phyloP scores from a whole-genome alignment of 2,329 filamentous ascomycete genomes.

The Penicillium polonicum region DNA sequence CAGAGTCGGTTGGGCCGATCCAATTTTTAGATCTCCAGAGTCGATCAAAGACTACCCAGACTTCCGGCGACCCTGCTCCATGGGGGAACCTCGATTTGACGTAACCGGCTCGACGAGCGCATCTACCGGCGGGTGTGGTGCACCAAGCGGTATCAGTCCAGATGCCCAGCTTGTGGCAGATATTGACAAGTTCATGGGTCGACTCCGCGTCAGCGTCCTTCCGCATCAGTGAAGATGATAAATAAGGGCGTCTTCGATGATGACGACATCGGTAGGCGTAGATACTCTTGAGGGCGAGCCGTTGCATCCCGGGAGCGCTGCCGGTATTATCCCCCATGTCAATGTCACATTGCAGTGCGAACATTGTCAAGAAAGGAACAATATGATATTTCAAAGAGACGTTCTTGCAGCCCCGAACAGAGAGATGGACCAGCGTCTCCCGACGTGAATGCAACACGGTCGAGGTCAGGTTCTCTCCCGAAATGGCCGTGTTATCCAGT shows the following conservation, averaged over 20 bases:
- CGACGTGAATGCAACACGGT: conserved; percentile 55
- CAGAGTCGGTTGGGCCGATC: conserved; percentile 47
- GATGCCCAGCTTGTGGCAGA: conserved; percentile 58
- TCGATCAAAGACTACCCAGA: conserved; percentile 63
- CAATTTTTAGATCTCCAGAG: conserved; percentile 61
- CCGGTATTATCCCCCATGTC: conserved; percentile 44
- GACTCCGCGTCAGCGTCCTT: conserved; percentile 61
- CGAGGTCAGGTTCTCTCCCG: conserved; percentile 56
- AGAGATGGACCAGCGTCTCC: conserved; percentile 58
- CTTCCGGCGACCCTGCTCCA: conserved; percentile 50
- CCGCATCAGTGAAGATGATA: conserved; percentile 54
- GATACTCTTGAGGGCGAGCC: conserved; percentile 57
- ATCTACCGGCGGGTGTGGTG: conserved; percentile 57
- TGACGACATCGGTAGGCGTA: conserved; percentile 64
- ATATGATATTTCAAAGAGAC: conserved; percentile 65
- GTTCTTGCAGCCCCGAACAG: conserved; percentile 63
- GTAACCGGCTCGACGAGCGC: conserved; percentile 57
- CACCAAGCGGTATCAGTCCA: conserved; percentile 64
- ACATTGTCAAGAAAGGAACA: conserved; percentile 56
- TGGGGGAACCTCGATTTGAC: conserved; percentile 56
- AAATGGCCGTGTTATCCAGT: conserved; percentile 61
- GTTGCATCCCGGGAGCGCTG: conserved; percentile 33
- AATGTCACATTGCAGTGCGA: conserved; percentile 45
- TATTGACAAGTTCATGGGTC: conserved; percentile 59
- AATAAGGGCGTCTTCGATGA: conserved; percentile 59